phyloP scores from a whole-genome alignment of 106 monocot species.

The Dendrobium catenatum region DNA sequence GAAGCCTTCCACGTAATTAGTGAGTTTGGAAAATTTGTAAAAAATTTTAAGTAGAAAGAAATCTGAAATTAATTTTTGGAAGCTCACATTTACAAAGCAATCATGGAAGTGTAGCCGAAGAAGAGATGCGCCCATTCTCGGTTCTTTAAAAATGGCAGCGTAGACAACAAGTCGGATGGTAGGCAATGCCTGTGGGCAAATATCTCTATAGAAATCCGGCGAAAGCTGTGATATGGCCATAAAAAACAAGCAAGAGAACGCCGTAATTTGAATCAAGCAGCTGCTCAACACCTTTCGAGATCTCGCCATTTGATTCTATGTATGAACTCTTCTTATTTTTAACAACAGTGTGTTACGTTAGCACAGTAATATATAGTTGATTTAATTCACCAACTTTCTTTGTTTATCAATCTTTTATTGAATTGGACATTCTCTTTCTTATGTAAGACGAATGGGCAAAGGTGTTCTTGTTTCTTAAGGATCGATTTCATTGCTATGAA shows the following conservation, averaged over 20 bases:
- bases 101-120: conserved; percentile 49
- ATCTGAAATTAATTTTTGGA: not conserved
- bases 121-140: conserved; percentile 43
- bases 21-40: too few relatives aligned
- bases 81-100: conserved; percentile 42
- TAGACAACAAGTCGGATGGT: conserved; percentile 29
- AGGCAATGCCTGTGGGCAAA: conserved; percentile 24
- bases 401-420: not conserved
- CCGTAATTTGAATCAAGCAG: not conserved
- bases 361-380: not conserved
- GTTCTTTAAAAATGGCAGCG: conserved; percentile 22
- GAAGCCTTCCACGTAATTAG: too few relatives aligned
- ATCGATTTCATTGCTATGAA: not conserved
- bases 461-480: not conserved
- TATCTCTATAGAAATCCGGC: conserved; percentile 23
- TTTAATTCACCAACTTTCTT: not conserved
- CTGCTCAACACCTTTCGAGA: not conserved
- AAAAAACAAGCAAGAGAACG: not conserved
- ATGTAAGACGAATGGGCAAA: not conserved
- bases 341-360: not conserved
- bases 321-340: not conserved
- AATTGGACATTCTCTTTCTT: not conserved
- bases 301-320: not conserved
- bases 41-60: too few relatives aligned
- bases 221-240: not conserved